These are phyloP conservation scores for Diatrype stigma DNA, from an alignment of 2,329 filamentous ascomycete species.

Conservation along the genomic window DNA sequence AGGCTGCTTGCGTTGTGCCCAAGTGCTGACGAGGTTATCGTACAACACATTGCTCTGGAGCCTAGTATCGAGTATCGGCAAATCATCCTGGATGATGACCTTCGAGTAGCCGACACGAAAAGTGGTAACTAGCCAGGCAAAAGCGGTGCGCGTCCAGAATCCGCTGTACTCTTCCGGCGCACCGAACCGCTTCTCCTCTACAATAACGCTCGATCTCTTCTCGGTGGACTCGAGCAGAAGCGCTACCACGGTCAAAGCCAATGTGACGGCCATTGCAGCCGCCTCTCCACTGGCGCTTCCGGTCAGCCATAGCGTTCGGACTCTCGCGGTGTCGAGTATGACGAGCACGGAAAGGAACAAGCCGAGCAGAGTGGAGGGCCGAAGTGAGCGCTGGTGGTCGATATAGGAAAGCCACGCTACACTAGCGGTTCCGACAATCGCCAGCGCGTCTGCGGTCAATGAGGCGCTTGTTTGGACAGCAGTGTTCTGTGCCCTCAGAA, in stretches of 20 bases:
- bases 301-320: slow-evolving; percentile 17
- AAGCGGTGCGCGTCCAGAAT: slow-evolving; percentile 16
- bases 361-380: slow-evolving; percentile 21
- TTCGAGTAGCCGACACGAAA: slow-evolving; percentile 15
- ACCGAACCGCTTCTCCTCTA: slow-evolving; percentile 2
- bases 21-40: slow-evolving; percentile 8
- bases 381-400: slow-evolving; percentile 16
- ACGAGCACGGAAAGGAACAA: slow-evolving; percentile 15
- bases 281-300: slow-evolving; percentile 3
- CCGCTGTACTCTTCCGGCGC: slow-evolving; percentile 15
- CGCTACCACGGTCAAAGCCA: slow-evolving; percentile 8
- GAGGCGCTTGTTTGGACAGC: slow-evolving; percentile 11
- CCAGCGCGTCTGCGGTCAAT: slow-evolving; percentile 15
- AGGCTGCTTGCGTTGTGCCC: slow-evolving; percentile 13
- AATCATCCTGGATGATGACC: slow-evolving; percentile 14
- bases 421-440: slow-evolving; percentile 7
- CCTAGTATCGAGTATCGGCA: slow-evolving; percentile 15
- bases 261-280: slow-evolving; percentile 8
- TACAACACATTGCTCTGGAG: slow-evolving; percentile 12
- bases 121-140: slow-evolving; percentile 17
- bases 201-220: slow-evolving; percentile 9
- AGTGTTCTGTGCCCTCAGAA: slow-evolving; percentile 4
- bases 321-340: slow-evolving; percentile 14
- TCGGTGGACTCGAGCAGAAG: slow-evolving; percentile 16
- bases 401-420: slow-evolving; percentile 13